Base-by-base conservation (phyloP, 768 basidiomycete species). In the Rubroboletus pulcherrimus region DNA sequence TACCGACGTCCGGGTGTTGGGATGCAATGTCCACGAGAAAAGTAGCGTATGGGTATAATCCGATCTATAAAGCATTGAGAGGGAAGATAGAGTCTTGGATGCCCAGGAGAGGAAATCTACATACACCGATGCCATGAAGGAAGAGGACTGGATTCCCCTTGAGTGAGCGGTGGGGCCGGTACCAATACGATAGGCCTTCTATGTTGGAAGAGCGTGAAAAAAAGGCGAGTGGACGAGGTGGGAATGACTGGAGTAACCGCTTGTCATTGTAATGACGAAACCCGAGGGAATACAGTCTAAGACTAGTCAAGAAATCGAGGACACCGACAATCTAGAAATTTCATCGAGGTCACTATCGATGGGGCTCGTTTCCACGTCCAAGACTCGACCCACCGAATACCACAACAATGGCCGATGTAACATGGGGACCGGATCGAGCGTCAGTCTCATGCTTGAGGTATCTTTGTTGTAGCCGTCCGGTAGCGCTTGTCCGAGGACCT, bases 111-210 rank as follows among this genome's bases (percentile, higher is more conserved):
- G 17, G 39, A 9, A 9, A 29, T 31, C 17, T 21, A 55, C 61
- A n/a, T 68, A 85, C 83, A 10, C 86, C 86, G n/a, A 87, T 81
- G 10, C 86, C 86, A 52, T 88, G 86, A 1, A 88, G 60, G 62
- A 87, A 85, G n/a, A 87, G 65, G 10, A 88, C 68, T 0, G 85
- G 83, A 9, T 72, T 69, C 56, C 79, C 81, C 2, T 71, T 72
- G 9, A 48, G 51, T 5, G 81, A 78, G 34, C 68, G 73, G 55
- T 86, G 84, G 3, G 79, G 77, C 4, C 76, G 71, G 56, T 78
- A 75, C 79, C 79, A 81, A 61, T 78, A 81, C 1, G 75, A 71
- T 10, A 81, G 44, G 1, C 73, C 62, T 1, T 64, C 54, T 19
- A 69, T 62, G 1, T 66, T 59, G 0, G 81, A 77, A 4, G 61